Percentiles rank a stretch among this genome's conserved stretches.
Conservation (phyloP, 1,284 basidiomycete species). For the Tetrapyrgos nigripes region DNA sequence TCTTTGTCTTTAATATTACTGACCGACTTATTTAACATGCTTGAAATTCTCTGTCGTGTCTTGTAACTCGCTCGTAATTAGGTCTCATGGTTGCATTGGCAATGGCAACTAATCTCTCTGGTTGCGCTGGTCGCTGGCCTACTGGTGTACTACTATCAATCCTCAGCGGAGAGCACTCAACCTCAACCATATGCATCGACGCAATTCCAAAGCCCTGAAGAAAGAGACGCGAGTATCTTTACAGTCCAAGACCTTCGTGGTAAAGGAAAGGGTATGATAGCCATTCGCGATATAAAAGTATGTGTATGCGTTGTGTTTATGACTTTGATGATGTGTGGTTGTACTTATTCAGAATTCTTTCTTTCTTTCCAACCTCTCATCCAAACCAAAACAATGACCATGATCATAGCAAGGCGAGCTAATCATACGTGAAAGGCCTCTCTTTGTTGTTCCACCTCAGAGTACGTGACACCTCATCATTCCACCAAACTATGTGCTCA, state of each 20-base stretch:
- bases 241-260: slow-evolving; percentile 42
- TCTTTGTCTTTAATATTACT: too few relatives aligned
- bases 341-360: neutral
- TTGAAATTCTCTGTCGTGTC: too few relatives aligned
- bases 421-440: slow-evolving; percentile 57
- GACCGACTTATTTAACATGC: too few relatives aligned
- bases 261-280: slow-evolving; percentile 47
- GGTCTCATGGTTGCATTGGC: too few relatives aligned
- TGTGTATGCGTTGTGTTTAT: slow-evolving; percentile 8
- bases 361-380: too few relatives aligned
- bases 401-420: slow-evolving; percentile 66
- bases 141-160: neutral
- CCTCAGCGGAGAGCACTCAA: neutral
- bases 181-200: neutral
- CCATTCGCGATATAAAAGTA: slow-evolving; percentile 44
- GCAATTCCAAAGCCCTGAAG: neutral
- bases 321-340: neutral
- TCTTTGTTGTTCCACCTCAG: slow-evolving; percentile 55
- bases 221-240: slow-evolving; percentile 26
- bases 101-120: too few relatives aligned
- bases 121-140: neutral
- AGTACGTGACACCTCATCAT: slow-evolving; percentile 41
- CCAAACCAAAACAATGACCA: neutral
- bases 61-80: too few relatives aligned
- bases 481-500: neutral